Evolutionary conservation across 176 grass and related monocot species (phyloP), one percentile per base, ranked within the genome.

Genomic region (Musa schizocarpa): DNA sequence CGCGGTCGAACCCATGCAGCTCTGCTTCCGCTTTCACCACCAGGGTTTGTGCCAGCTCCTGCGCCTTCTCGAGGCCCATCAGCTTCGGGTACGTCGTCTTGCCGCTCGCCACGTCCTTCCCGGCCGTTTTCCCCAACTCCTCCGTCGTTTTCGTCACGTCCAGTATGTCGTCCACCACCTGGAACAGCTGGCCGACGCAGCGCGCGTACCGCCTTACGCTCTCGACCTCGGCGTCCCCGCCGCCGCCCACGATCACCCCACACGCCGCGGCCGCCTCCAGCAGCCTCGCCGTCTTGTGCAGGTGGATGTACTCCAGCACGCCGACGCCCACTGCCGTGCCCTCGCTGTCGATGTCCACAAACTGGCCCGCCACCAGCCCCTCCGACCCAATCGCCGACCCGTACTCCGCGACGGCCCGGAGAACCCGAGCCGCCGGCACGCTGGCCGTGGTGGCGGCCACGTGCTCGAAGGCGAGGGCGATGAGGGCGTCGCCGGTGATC

Each of bases 91-190:
- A 89, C 10, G 83, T 85, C 23, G 83, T 72, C 79, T 89, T 89
- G 26, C 65, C 83, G 63, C 69, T 64, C 50, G 65, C 72, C 9
- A 68, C 53, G 73, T 89, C 87, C 82, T 89, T 89, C 11, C 87
- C 87, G 0, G 72, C 76, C 22, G 83, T 82, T 79, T 89, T 89
- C 26, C 83, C 87, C 10, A 89, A 77, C 79, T 85, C 75, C 70
- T 85, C 87, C 52, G 87, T 62, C 25, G 87, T 79, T 48, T 50
- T 50, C 14, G 83, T 89, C 77, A 85, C 70, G 77, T 89, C 83
- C 20, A 85, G 76, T 48, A 89, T 77, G 67, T 89, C 87, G 74
- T 89, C 87, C 22, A 82, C 79, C 79, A 85, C 82, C 82, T 89
- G 87, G 17, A 68, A 76, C 8, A 89, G 71, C 2, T 82, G 54